phyloP scores from a whole-genome alignment of 768 basidiomycete genomes.

The Pholiota molesta region DNA sequence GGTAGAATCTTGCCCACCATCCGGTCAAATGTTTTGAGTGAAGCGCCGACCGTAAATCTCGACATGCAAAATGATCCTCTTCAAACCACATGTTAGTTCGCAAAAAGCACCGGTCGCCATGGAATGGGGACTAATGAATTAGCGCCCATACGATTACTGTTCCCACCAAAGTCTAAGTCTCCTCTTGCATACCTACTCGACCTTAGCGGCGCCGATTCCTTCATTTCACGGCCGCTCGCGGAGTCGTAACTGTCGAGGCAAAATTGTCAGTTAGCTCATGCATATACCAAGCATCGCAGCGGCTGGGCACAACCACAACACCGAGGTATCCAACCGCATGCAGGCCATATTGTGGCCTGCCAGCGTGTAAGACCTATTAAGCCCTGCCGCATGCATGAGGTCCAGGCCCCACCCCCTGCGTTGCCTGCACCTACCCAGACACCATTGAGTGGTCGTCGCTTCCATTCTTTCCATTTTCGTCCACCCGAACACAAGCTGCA shows the following conservation, averaged over 20 bases:
- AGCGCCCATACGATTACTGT: neutral
- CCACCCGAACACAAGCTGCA: neutral
- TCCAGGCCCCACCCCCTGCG: neutral
- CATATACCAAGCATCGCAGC: neutral
- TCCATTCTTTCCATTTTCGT: neutral
- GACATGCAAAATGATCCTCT: neutral
- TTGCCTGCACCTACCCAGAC: neutral
- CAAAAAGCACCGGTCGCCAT: neutral
- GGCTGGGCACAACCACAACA: neutral
- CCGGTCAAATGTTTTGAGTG: neutral
- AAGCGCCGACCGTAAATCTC: neutral
- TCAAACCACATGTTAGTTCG: neutral
- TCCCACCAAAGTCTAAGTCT: neutral
- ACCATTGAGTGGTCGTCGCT: neutral
- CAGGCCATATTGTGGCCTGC: neutral
- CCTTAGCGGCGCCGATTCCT: neutral
- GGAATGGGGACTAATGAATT: neutral
- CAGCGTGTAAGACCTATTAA: neutral
- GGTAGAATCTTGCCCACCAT: too few relatives aligned
- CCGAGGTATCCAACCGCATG: neutral
- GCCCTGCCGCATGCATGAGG: neutral
- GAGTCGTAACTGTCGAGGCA: neutral
- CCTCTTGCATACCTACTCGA: neutral
- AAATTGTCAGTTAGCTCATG: neutral
- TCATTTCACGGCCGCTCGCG: neutral